A percentile compares a stretch with the other conserved stretches of the same genome.
Evolutionary conservation across 768 basidiomycete species (phyloP).

Genomic region (Boletus pseudo-olivaceus): DNA sequence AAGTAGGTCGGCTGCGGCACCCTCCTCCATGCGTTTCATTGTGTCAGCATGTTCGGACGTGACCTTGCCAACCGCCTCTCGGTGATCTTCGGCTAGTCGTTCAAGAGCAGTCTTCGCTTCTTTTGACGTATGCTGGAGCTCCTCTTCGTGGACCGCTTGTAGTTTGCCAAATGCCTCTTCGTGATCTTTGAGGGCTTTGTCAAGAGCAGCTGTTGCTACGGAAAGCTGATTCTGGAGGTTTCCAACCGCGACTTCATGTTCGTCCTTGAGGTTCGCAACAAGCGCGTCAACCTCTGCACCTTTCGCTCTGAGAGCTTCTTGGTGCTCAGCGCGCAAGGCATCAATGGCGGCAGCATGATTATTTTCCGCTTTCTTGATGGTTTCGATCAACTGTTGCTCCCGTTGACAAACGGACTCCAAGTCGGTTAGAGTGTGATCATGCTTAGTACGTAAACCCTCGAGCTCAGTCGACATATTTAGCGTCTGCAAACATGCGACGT

Average conservation of each 20-base stretch:
- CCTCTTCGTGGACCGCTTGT: slow-evolving; percentile 49
- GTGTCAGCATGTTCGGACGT: slow-evolving; percentile 51
- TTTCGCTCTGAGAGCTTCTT: slow-evolving; percentile 40
- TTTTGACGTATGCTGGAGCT: slow-evolving; percentile 49
- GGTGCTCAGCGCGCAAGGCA: slow-evolving; percentile 43
- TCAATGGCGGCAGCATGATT: slow-evolving; percentile 50
- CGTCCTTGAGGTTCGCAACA: slow-evolving; percentile 45
- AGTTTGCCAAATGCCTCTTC: slow-evolving; percentile 59
- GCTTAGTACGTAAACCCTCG: slow-evolving; percentile 64
- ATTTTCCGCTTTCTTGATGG: slow-evolving; percentile 48
- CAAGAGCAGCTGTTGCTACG: slow-evolving; percentile 39
- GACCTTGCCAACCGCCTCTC: slow-evolving; percentile 45
- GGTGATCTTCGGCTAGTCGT: slow-evolving; percentile 52
- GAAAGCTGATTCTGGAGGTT: slow-evolving; percentile 44
- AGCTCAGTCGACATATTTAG: slow-evolving; percentile 87
- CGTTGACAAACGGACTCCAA: slow-evolving; percentile 56
- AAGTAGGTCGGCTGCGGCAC: slow-evolving; percentile 52
- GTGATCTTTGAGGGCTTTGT: slow-evolving; percentile 54
- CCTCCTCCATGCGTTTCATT: slow-evolving; percentile 60
- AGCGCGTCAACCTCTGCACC: slow-evolving; percentile 40
- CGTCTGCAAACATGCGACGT: slow-evolving; percentile 41
- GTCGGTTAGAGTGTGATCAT: slow-evolving; percentile 47
- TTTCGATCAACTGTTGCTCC: slow-evolving; percentile 51
- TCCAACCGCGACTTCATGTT: slow-evolving; percentile 41
- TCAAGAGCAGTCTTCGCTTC: slow-evolving; percentile 52